These are phyloP conservation scores for Pezicula radicicola DNA, from an alignment of 2,329 filamentous ascomycete genomes.

Conservation along the genomic window DNA sequence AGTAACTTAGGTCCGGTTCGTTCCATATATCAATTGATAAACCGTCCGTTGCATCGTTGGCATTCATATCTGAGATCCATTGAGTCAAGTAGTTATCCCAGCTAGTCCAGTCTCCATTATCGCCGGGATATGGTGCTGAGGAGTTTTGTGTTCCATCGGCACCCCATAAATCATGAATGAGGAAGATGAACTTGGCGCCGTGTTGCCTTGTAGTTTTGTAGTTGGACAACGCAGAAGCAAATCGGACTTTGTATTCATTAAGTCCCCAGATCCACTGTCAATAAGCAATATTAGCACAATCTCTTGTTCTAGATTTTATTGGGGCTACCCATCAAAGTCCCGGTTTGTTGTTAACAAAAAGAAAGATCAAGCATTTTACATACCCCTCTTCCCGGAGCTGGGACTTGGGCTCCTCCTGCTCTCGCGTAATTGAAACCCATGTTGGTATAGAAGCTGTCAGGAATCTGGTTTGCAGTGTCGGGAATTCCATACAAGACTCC, in stretches of 20 bases:
- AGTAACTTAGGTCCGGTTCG: conserved; percentile 38
- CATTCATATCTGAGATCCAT: conserved; percentile 34
- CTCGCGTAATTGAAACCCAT: conserved; percentile 38
- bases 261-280: conserved; percentile 34
- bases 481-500: conserved; percentile 41
- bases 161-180: conserved; percentile 45
- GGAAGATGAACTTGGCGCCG: conserved; percentile 40
- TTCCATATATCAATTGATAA: conserved; percentile 51
- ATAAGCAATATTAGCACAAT: too few species aligned
- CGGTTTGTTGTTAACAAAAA: too few species aligned
- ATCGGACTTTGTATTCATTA: conserved; percentile 32
- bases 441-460: conserved; percentile 34
- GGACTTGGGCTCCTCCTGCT: conserved; percentile 38
- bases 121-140: conserved; percentile 40
- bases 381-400: conserved; percentile 27
- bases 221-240: conserved; percentile 41
- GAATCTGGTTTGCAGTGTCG: conserved; percentile 34
- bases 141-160: conserved; percentile 39
- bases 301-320: too few species aligned
- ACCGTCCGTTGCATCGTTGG: conserved; percentile 32
- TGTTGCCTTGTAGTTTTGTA: conserved; percentile 40
- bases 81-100: conserved; percentile 40
- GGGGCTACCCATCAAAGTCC: too few species aligned
- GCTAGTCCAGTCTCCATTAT: conserved; percentile 44
- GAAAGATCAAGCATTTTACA: too few species aligned